Percentiles rank a stretch among this genome's conserved stretches.
These are phyloP conservation scores for Acacia confusa DNA, from an alignment of 306 rosid genomes.

Conservation along the genomic window DNA sequence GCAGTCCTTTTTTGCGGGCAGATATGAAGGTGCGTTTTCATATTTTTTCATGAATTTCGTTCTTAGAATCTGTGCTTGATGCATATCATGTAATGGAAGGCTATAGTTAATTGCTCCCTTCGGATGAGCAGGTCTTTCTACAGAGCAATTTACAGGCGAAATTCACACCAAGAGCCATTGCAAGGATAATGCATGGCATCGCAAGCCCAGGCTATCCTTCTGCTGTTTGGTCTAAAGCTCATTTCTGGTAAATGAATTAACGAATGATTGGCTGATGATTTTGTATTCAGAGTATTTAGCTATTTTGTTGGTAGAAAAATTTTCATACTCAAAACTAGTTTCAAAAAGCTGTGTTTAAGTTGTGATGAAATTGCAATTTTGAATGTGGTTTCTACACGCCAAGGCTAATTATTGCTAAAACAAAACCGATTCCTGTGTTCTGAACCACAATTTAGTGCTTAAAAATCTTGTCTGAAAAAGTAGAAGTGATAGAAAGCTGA, in stretches of 20 bases:
- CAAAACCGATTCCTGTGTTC: background rate
- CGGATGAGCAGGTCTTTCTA: conserved; percentile 70
- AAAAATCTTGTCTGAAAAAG: conserved; percentile 25
- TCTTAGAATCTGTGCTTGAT: conserved; percentile 28
- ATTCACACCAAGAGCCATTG: conserved; percentile 90
- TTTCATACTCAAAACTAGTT: conserved; percentile 5
- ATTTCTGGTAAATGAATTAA: conserved; percentile 68
- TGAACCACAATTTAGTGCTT: background rate
- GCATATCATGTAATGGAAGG: conserved; percentile 25
- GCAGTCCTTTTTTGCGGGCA: conserved; percentile 91
- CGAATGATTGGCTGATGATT: background rate
- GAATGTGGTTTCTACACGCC: conserved; percentile 3
- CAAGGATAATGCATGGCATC: conserved; percentile 95
- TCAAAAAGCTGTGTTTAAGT: conserved; percentile 15
- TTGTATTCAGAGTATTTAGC: background rate
- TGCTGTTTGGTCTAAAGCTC: conserved; percentile 77
- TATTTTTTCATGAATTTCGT: background rate
- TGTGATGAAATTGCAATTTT: background rate
- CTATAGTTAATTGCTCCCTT: conserved; percentile 24
- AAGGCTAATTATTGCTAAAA: conserved; percentile 7
- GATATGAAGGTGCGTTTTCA: conserved; percentile 75
- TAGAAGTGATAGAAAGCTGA: background rate
- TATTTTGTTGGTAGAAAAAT: conserved; percentile 5
- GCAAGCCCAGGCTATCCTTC: conserved; percentile 94
- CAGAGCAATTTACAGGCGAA: conserved; percentile 79